These are phyloP conservation scores for Pilatotrama ljubarskyi DNA, from an alignment of 768 basidiomycete species.

Conservation along the genomic window DNA sequence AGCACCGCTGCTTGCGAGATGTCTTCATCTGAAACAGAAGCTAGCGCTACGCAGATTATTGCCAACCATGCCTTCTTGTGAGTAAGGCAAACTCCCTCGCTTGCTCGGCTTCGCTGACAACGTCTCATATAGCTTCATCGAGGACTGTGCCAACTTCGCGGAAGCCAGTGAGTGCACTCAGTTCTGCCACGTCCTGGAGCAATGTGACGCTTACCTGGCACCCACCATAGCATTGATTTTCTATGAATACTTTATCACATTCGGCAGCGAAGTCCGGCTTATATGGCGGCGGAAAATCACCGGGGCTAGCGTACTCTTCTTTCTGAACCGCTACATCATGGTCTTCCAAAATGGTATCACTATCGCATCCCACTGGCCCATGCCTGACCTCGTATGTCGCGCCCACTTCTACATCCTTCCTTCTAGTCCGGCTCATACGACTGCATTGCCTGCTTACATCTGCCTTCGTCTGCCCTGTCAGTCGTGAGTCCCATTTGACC, in stretches of 20 bases:
- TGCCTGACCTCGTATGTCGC: background rate
- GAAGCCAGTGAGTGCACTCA: background rate
- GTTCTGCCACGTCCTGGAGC: background rate
- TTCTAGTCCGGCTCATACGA: too few relatives aligned
- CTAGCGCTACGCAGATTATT: background rate
- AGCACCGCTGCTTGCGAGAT: too few relatives aligned
- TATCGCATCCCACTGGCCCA: background rate
- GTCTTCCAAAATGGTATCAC: slow-evolving; percentile 1
- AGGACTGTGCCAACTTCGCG: background rate
- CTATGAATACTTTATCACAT: slow-evolving; percentile 17
- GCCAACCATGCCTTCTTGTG: slow-evolving; percentile 3
- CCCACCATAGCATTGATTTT: background rate
- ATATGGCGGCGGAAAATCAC: slow-evolving; percentile 18
- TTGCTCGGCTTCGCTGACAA: too few relatives aligned
- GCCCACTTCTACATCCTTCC: too few relatives aligned
- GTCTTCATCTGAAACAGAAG: background rate
- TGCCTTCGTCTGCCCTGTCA: too few relatives aligned
- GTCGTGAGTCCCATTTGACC: too few relatives aligned
- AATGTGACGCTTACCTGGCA: background rate
- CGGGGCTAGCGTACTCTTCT: slow-evolving; percentile 14
- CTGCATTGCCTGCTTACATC: too few relatives aligned
- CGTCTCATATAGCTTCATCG: background rate
- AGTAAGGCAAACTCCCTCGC: background rate
- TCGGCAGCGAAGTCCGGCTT: slow-evolving; percentile 10
- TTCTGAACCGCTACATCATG: slow-evolving; percentile 16